These are phyloP conservation scores for Colletotrichum lindemuthianum DNA, from an alignment of 2,329 filamentous ascomycete species.

Conservation along the genomic window DNA sequence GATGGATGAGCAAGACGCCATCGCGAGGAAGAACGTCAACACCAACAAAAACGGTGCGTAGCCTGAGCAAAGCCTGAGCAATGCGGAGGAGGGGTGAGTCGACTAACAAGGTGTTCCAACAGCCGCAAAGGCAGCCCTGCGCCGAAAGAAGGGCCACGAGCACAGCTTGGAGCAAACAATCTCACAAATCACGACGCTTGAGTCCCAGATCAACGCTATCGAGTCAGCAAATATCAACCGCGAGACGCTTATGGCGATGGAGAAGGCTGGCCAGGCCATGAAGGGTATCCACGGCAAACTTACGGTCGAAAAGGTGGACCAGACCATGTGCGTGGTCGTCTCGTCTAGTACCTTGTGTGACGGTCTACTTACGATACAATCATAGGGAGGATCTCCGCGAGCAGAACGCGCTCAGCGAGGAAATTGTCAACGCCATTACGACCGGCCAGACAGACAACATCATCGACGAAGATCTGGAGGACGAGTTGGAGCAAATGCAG, in stretches of 20 bases:
- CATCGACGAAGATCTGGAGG: conserved; percentile 88
- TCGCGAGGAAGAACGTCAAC: conserved; percentile 88
- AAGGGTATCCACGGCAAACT: conserved; percentile 90
- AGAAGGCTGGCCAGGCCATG: conserved; percentile 91
- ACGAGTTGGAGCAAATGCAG: conserved; percentile 85
- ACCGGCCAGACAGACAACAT: conserved; percentile 73
- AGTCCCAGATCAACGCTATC: conserved; percentile 96
- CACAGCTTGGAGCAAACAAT: conserved; percentile 91
- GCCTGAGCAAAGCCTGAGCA: conserved; percentile 2
- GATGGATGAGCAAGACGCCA: conserved; percentile 90
- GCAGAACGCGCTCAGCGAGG: conserved; percentile 91
- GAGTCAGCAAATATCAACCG: conserved; percentile 99
- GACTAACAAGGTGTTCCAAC: conserved; percentile 36
- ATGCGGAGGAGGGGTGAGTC: neutral
- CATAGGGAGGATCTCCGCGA: conserved; percentile 88
- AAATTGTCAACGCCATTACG: conserved; percentile 89
- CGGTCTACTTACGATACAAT: conserved; percentile 14
- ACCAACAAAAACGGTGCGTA: conserved; percentile 89
- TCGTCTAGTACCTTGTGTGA: neutral
- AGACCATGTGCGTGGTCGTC: conserved; percentile 79
- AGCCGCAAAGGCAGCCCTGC: conserved; percentile 91
- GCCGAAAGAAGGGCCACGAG: conserved; percentile 95
- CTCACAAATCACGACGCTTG: conserved; percentile 89
- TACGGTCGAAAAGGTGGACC: conserved; percentile 93
- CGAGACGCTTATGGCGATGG: conserved; percentile 94